These are phyloP conservation scores for Kwoniella newhampshirensis DNA, from an alignment of 768 basidiomycete species.

Conservation along the genomic window DNA sequence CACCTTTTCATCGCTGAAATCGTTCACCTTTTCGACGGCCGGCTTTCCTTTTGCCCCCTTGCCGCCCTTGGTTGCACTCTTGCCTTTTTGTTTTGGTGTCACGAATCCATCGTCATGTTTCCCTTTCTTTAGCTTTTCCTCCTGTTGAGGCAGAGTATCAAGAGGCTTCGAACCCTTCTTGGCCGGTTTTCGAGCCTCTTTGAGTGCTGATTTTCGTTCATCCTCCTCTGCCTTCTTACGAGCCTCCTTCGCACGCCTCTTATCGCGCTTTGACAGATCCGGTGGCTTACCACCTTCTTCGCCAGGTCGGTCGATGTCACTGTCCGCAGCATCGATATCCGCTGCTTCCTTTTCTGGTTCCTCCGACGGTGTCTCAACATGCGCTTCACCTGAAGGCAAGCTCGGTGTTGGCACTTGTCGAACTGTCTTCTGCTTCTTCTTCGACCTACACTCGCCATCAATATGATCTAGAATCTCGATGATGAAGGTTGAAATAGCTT, in stretches of 20 bases:
- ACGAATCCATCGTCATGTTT: constrained; percentile 14
- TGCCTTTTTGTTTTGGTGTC: constrained; percentile 8
- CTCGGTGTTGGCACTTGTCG: constrained; percentile 7
- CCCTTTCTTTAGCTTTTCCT: constrained; percentile 13
- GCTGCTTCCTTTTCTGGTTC: constrained; percentile 5
- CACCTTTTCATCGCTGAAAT: constrained; percentile 51
- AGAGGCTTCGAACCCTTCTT: constrained; percentile 11
- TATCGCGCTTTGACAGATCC: constrained; percentile 72
- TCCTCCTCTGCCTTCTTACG: constrained; percentile 62
- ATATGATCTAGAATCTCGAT: too few species aligned
- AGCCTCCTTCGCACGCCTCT: constrained; percentile 70
- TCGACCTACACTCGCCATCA: constrained; percentile 10
- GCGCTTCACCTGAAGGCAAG: constrained; percentile 4
- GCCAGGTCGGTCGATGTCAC: constrained; percentile 16
- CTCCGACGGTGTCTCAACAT: background rate
- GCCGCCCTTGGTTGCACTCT: background rate
- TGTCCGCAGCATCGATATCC: constrained; percentile 38
- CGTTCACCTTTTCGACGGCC: constrained; percentile 16
- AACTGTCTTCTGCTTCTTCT: constrained; percentile 16
- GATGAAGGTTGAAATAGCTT: too few species aligned
- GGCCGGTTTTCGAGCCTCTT: constrained; percentile 22
- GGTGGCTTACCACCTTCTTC: constrained; percentile 5
- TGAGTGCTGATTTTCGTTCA: constrained; percentile 31
- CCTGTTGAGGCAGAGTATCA: constrained; percentile 17
- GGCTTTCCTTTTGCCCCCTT: constrained; percentile 14